Percentiles rank a stretch among this genome's conserved stretches.
These are phyloP conservation scores for Polychaeton citri DNA, from an alignment of 2,329 filamentous ascomycete genomes.

Conservation along the genomic window DNA sequence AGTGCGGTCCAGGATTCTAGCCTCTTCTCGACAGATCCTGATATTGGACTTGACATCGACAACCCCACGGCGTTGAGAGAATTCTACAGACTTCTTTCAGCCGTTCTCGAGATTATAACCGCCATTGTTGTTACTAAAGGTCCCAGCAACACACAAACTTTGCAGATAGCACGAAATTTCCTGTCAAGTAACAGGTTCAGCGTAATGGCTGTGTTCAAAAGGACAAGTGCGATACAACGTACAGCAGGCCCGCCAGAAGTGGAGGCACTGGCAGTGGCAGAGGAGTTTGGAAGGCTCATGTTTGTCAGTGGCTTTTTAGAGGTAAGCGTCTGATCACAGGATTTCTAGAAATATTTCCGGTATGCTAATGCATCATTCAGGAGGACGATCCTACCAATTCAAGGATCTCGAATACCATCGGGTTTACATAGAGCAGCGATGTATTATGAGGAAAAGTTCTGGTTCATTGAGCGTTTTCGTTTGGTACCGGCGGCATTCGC, in stretches of 20 bases:
- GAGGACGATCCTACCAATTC: conserved; percentile 8
- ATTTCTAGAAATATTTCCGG: background rate
- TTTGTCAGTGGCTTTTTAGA: conserved; percentile 73
- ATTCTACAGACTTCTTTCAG: conserved; percentile 73
- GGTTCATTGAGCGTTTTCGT: no score
- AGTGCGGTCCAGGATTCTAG: conserved; percentile 64
- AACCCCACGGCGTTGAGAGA: conserved; percentile 58
- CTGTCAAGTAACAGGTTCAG: conserved; percentile 69
- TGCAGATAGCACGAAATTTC: conserved; percentile 67
- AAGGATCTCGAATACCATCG: conserved; percentile 4
- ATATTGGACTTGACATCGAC: conserved; percentile 67
- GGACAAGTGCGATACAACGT: conserved; percentile 57
- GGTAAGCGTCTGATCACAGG: conserved; percentile 39
- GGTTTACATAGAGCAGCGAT: no score
- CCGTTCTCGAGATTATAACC: conserved; percentile 68
- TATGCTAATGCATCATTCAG: conserved; percentile 4
- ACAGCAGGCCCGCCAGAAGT: conserved; percentile 23
- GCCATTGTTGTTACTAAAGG: conserved; percentile 72
- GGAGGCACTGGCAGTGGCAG: conserved; percentile 61
- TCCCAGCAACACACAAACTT: conserved; percentile 58
- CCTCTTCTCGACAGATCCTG: conserved; percentile 83
- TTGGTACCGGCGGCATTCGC: no score
- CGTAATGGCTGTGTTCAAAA: conserved; percentile 81
- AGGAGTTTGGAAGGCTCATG: conserved; percentile 74
- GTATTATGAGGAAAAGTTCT: no score